These are phyloP conservation scores for Aureobasidium sp. DNA, from an alignment of 2,329 filamentous ascomycete species.

Conservation along the genomic window DNA sequence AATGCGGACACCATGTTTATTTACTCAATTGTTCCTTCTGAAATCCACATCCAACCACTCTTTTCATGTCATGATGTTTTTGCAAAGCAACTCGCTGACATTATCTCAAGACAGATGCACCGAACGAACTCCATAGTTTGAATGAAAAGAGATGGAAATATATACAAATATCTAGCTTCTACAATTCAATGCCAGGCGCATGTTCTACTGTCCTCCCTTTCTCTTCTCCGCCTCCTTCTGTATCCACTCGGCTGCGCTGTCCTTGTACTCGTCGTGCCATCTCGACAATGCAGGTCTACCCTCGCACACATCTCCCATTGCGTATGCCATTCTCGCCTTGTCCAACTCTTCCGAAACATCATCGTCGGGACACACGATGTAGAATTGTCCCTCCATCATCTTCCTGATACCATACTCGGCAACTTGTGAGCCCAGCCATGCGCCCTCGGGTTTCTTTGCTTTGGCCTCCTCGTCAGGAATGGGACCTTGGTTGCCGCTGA, in stretches of 20 bases:
- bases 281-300: slow-evolving; percentile 63
- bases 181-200: background rate
- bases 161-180: background rate
- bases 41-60: background rate
- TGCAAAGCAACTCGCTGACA: background rate
- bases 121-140: too few relatives aligned
- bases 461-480: slow-evolving; percentile 12
- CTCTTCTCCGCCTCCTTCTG: slow-evolving; percentile 34
- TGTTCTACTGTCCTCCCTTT: background rate
- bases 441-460: slow-evolving; percentile 58
- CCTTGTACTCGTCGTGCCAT: slow-evolving; percentile 66
- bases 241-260: slow-evolving; percentile 57
- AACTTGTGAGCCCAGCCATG: slow-evolving; percentile 68
- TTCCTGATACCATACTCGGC: slow-evolving; percentile 60
- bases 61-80: background rate
- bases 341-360: slow-evolving; percentile 67
- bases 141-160: background rate
- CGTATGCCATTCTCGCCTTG: slow-evolving; percentile 68
- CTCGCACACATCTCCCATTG: slow-evolving; percentile 57
- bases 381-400: slow-evolving; percentile 62
- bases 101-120: background rate
- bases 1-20: background rate
- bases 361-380: slow-evolving; percentile 76
- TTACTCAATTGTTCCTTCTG: slow-evolving; percentile 7
- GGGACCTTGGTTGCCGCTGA: slow-evolving; percentile 40